Base-by-base conservation (phyloP, 352 stramenopile genomes). In the Pythium grandisporangium region DNA sequence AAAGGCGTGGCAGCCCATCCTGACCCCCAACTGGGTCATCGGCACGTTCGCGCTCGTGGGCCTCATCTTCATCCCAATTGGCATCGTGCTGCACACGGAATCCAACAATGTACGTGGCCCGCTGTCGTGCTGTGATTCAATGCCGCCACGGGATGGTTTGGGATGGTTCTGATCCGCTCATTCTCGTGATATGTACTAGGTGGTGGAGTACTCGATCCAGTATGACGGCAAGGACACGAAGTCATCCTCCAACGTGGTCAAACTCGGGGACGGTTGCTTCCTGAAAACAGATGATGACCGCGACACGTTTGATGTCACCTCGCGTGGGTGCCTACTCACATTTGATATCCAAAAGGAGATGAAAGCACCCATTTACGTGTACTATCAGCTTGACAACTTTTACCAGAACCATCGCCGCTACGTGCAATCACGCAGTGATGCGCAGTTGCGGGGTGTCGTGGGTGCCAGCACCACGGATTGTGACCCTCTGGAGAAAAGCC, bases 371-470 rank as follows among this genome's bases (percentile, higher is more conserved):
- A 75, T 99, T 30, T 95, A 97, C 54, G 69, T 99, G 5, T 98
- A 99, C 74, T 99, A 99, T 61, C 87, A 99, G 67, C 64, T 99
- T 23, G 82, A 95, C 51, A 99, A 99, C 67, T 99, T 99, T 66
- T 98, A 99, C 73, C 96, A 99, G 75, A 99, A 99, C 70, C 96
- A 99, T 67, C 75, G 95, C 25, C 77, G 77, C 26, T 99, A 99
- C 62, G 70, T 93, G 16, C 78, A 79, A 46, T 96, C 79, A 35
- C 66, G 80, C 33, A 96, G 95, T 55, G 71, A 95, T 39, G 79
- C 70, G 47, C 94, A 98, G 65, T 64, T 97, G 30, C 66, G 69
- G 17, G 83, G 84, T 35, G 65, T 84, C 23, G 67, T 76, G 30
- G 55, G 51, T 2, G 66, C 71, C 14, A 84, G 65, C 46, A 74